Evolutionary conservation across 257 asterid genomes (phyloP).

Genomic region (Scutellaria barbata): DNA sequence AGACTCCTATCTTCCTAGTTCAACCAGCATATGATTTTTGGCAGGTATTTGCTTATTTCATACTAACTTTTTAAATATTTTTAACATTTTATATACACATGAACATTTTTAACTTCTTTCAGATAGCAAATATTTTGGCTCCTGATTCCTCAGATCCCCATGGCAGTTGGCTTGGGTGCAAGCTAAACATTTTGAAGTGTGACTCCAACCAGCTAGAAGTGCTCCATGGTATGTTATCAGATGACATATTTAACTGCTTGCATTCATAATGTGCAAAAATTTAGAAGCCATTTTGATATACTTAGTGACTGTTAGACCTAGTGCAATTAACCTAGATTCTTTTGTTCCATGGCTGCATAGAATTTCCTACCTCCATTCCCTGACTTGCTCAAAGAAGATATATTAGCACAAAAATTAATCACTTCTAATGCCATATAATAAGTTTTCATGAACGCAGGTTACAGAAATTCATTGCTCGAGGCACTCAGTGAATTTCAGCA

Average conservation of each 20-base stretch:
- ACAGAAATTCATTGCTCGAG: slow-evolving; percentile 68
- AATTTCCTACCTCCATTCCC: background rate
- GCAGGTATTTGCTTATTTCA: slow-evolving; percentile 63
- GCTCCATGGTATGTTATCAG: slow-evolving; percentile 65
- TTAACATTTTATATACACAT: slow-evolving; percentile 14
- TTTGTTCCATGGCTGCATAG: background rate
- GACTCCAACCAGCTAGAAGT: slow-evolving; percentile 68
- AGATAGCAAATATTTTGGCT: slow-evolving; percentile 76
- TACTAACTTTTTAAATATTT: background rate
- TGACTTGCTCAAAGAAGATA: background rate
- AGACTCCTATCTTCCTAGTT: slow-evolving; percentile 89
- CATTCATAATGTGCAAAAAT: background rate
- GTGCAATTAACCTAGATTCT: background rate
- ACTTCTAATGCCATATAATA: slow-evolving; percentile 14
- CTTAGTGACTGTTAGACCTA: background rate
- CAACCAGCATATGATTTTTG: slow-evolving; percentile 93
- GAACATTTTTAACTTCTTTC: slow-evolving; percentile 28
- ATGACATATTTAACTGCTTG: slow-evolving; percentile 13
- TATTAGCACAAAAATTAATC: background rate
- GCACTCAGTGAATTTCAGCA: slow-evolving; percentile 54
- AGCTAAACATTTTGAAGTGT: slow-evolving; percentile 66
- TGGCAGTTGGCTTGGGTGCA: slow-evolving; percentile 79
- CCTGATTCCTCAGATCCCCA: slow-evolving; percentile 67
- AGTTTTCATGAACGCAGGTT: slow-evolving; percentile 55
- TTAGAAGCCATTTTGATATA: background rate